Evolutionary conservation across 805 yeast species (phyloP).

Genomic region (Pichia scutulata): DNA sequence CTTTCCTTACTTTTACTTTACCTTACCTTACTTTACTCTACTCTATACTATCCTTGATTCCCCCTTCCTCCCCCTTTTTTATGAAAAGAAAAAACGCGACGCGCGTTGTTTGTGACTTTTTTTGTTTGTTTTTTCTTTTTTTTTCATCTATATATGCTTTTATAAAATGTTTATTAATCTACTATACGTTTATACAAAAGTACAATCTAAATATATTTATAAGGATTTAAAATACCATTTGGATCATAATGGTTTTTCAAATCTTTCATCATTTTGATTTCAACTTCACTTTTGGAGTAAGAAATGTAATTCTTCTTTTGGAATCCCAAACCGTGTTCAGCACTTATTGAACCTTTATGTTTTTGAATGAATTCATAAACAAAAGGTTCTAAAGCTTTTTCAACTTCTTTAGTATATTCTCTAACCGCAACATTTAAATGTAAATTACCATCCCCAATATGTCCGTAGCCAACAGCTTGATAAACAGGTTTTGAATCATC

Average conservation of each 20-base stretch:
- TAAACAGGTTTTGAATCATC: conserved; percentile 67
- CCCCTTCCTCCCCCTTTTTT: too few species aligned
- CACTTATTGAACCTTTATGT: conserved; percentile 82
- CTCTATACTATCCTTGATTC: too few species aligned
- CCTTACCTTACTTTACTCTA: too few species aligned
- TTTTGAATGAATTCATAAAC: conserved; percentile 82
- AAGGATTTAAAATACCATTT: conserved; percentile 86
- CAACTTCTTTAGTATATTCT: conserved; percentile 71
- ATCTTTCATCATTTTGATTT: conserved; percentile 67
- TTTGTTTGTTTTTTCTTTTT: too few species aligned
- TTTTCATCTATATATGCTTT: too few species aligned
- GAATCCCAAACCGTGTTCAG: conserved; percentile 97
- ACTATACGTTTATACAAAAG: too few species aligned
- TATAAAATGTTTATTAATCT: background rate
- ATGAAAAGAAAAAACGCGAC: too few species aligned
- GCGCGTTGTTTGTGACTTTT: too few species aligned
- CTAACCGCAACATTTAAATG: conserved; percentile 91
- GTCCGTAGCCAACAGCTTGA: conserved; percentile 95
- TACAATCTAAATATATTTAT: conserved; percentile 67
- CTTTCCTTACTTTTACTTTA: too few species aligned
- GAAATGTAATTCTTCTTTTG: conserved; percentile 88
- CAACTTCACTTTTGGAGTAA: conserved; percentile 69
- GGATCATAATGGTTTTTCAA: conserved; percentile 85
- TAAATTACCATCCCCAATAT: conserved; percentile 93
- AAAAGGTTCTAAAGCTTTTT: conserved; percentile 81